phyloP scores from a whole-genome alignment of 2,329 filamentous ascomycete genomes.

The Trichoderma gracile region DNA sequence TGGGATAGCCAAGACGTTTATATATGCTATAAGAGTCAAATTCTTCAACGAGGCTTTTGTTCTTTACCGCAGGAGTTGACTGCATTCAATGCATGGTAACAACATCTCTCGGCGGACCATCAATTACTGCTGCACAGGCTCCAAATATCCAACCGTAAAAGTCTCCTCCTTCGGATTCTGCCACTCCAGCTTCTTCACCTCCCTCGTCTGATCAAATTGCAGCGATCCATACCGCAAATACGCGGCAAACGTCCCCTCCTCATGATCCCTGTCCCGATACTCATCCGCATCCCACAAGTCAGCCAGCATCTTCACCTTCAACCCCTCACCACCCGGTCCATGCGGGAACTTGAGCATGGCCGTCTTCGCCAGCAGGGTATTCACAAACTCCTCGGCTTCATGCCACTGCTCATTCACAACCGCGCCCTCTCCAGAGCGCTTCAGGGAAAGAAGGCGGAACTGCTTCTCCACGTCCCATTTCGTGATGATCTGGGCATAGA shows the following conservation, averaged over 20 bases:
- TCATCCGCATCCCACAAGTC: slow-evolving; percentile 37
- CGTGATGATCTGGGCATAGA: slow-evolving; percentile 14
- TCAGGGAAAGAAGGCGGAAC: slow-evolving; percentile 30
- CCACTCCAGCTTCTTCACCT: slow-evolving; percentile 16
- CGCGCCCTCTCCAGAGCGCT: slow-evolving; percentile 31
- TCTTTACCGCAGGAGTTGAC: no score
- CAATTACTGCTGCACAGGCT: neutral
- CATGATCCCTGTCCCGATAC: slow-evolving; percentile 37
- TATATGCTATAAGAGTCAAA: no score
- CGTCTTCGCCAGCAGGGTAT: slow-evolving; percentile 37
- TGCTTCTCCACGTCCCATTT: slow-evolving; percentile 26
- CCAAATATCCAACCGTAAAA: neutral
- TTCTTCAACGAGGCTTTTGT: no score
- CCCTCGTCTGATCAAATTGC: slow-evolving; percentile 40
- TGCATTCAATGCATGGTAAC: neutral
- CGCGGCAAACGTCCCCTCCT: slow-evolving; percentile 40
- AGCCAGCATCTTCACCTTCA: slow-evolving; percentile 32
- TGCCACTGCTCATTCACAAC: slow-evolving; percentile 27
- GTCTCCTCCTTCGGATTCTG: slow-evolving; percentile 6
- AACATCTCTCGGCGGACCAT: no score
- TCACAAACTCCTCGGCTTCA: slow-evolving; percentile 33
- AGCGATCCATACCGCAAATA: slow-evolving; percentile 40
- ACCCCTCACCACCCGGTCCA: slow-evolving; percentile 31
- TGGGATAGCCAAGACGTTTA: no score
- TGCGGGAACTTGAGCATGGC: slow-evolving; percentile 42